phyloP scores from a whole-genome alignment of 2,329 filamentous ascomycete species.

The Neopestalotiopsis sp. region DNA sequence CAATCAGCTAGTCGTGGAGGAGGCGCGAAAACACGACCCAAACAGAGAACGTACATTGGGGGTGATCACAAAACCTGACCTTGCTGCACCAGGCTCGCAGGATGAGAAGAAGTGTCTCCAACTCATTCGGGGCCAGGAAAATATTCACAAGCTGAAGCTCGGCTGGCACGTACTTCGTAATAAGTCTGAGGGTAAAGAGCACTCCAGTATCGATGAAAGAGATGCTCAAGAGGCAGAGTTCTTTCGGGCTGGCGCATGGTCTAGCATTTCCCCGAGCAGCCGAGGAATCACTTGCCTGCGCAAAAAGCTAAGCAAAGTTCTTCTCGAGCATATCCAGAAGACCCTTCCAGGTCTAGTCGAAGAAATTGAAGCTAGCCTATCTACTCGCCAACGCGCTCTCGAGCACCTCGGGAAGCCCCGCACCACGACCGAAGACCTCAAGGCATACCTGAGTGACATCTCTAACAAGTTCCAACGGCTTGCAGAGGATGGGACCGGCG shows the following conservation, averaged over 20 bases:
- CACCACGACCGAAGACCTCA: constrained; percentile 34
- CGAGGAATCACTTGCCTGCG: constrained; percentile 43
- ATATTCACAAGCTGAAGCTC: constrained; percentile 47
- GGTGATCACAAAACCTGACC: constrained; percentile 64
- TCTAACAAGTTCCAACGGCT: constrained; percentile 44
- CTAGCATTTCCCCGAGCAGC: constrained; percentile 32
- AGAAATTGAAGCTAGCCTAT: constrained; percentile 31
- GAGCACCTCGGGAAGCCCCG: constrained; percentile 33
- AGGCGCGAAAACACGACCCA: constrained; percentile 33
- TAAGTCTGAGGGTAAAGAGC: constrained; percentile 39
- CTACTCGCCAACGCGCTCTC: constrained; percentile 24
- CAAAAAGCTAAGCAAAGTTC: constrained; percentile 41
- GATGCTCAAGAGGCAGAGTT: constrained; percentile 40
- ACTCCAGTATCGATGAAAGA: constrained; percentile 28
- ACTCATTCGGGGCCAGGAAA: constrained; percentile 51
- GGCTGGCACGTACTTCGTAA: constrained; percentile 51
- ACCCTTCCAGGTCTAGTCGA: constrained; percentile 35
- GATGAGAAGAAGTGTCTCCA: constrained; percentile 45
- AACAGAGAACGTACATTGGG: constrained; percentile 55
- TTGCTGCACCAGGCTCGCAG: constrained; percentile 40
- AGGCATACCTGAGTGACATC: constrained; percentile 40
- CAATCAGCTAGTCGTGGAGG: constrained; percentile 57
- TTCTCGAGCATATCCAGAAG: constrained; percentile 37
- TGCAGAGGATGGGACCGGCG: constrained; percentile 44
- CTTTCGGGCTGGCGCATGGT: constrained; percentile 37